phyloP scores from a whole-genome alignment of 2,329 filamentous ascomycete genomes.

The Rhynchosporium graminicola region DNA sequence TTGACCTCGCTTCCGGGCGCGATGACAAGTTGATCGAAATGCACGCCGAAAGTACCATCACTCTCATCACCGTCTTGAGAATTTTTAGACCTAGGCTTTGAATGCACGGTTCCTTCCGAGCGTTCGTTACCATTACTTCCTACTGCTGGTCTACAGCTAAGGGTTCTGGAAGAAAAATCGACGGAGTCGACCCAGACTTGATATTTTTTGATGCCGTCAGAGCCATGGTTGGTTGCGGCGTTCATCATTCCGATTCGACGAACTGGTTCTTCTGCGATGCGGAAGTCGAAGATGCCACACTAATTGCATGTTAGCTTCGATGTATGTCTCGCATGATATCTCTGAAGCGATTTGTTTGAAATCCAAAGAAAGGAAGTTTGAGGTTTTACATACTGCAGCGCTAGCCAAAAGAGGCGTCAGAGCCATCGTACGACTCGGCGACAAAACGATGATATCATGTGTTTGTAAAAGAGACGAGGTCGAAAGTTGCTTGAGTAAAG shows the following conservation, averaged over 20 bases:
- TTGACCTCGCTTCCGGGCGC: slow-evolving; percentile 49
- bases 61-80: slow-evolving; percentile 27
- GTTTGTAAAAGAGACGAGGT: slow-evolving; percentile 29
- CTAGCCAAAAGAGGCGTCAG: slow-evolving; percentile 49
- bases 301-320: background rate
- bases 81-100: background rate
- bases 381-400: slow-evolving; percentile 38
- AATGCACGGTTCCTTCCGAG: slow-evolving; percentile 11
- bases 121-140: slow-evolving; percentile 23
- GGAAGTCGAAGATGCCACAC: slow-evolving; percentile 48
- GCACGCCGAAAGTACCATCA: slow-evolving; percentile 41
- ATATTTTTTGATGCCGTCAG: slow-evolving; percentile 40
- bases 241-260: slow-evolving; percentile 38
- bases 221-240: background rate
- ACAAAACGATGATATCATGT: slow-evolving; percentile 46
- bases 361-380: background rate
- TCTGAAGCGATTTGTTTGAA: too few species aligned
- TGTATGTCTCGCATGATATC: background rate
- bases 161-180: slow-evolving; percentile 41
- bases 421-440: slow-evolving; percentile 45
- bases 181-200: slow-evolving; percentile 45
- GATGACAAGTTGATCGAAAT: slow-evolving; percentile 46
- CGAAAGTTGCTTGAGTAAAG: slow-evolving; percentile 42
- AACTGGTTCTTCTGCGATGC: slow-evolving; percentile 48
- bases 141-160: slow-evolving; percentile 44